Percentiles rank a stretch among this genome's conserved stretches.
phyloP scores from a whole-genome alignment of 2,329 filamentous ascomycete genomes.

The Aspergillus puulaauensis region DNA sequence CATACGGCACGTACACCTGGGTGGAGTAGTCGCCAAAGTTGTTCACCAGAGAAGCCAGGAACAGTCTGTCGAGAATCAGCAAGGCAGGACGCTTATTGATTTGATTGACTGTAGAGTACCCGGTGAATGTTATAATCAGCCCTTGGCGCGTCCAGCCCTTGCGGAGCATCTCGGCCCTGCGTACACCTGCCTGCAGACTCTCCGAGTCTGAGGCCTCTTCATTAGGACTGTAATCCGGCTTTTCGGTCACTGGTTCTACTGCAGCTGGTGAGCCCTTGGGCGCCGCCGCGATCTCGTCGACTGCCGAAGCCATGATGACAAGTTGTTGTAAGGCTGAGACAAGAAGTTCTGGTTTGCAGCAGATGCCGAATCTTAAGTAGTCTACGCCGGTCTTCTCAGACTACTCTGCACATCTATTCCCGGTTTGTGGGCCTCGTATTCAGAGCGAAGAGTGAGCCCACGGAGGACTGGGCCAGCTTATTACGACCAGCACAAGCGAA shows the following conservation, averaged over 20 bases:
- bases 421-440: no score
- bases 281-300: neutral
- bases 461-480: neutral
- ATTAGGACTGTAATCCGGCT: neutral
- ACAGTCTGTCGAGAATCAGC: conserved; percentile 10
- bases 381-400: no score
- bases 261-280: neutral
- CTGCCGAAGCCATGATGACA: neutral
- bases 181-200: conserved; percentile 22
- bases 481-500: neutral
- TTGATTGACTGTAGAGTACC: conserved; percentile 1
- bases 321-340: neutral
- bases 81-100: neutral
- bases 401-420: no score
- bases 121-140: conserved; percentile 18
- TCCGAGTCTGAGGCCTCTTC: conserved; percentile 10
- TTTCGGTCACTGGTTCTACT: neutral
- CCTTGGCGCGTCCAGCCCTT: conserved; percentile 21
- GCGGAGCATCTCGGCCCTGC: conserved; percentile 19
- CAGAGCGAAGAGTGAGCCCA: neutral
- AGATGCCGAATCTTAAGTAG: no score
- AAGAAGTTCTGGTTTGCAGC: no score
- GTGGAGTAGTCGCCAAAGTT: conserved; percentile 23
- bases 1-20: conserved; percentile 23
- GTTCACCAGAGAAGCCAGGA: conserved; percentile 20